These are phyloP conservation scores for Inonotus obliquus DNA, from an alignment of 1,284 basidiomycete species.

Conservation along the genomic window DNA sequence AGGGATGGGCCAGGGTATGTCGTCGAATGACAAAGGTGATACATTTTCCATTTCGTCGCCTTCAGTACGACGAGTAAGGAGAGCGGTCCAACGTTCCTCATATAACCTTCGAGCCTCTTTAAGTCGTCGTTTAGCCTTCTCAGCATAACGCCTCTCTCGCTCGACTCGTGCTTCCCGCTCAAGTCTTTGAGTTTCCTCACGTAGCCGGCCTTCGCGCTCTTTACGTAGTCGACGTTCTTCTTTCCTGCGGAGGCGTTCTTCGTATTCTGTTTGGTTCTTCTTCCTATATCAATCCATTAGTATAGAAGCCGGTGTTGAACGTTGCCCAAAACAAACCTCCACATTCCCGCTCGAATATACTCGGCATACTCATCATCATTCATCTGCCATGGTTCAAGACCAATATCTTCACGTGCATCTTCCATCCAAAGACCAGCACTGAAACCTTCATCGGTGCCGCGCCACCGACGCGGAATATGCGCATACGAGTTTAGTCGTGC, in stretches of 20 bases:
- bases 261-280: conserved; percentile 61
- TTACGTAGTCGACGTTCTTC: conserved; percentile 31
- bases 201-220: conserved; percentile 50
- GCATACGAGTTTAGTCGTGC: conserved; percentile 60
- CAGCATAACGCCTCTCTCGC: conserved; percentile 39
- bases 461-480: conserved; percentile 59
- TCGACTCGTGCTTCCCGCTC: conserved; percentile 50
- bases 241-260: conserved; percentile 53
- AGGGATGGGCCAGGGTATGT: conserved; percentile 78
- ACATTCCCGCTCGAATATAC: conserved; percentile 76
- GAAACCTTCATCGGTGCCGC: conserved; percentile 24
- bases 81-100: conserved; percentile 51
- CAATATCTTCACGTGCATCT: conserved; percentile 40
- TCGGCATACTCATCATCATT: conserved; percentile 84
- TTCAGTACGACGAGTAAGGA: conserved; percentile 32
- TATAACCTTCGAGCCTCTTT: conserved; percentile 49
- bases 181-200: conserved; percentile 46
- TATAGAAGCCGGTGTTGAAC: background rate
- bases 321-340: conserved; percentile 46
- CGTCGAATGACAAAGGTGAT: conserved; percentile 41
- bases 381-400: conserved; percentile 55
- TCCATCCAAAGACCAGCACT: conserved; percentile 26
- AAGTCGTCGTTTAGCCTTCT: conserved; percentile 39
- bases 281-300: conserved; percentile 38
- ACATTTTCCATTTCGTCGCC: conserved; percentile 2